Conservation (phyloP, 306 rosid species). For the Comarum palustre region DNA sequence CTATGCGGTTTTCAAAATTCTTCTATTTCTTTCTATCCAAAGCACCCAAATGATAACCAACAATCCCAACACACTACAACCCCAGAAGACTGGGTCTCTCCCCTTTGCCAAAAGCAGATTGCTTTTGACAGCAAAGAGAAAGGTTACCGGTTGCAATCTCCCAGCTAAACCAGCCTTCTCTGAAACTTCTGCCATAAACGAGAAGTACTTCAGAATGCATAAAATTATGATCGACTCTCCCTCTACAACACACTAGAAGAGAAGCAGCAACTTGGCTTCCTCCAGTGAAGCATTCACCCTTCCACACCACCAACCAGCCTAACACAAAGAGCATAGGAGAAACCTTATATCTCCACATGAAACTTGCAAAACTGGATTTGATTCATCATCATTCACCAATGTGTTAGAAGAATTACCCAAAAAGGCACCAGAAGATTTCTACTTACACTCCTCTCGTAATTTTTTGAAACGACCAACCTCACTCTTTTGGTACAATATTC, state of each 20-base stretch:
- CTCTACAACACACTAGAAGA: neutral
- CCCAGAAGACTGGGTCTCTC: neutral
- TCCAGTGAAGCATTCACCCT: neutral
- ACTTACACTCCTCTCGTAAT: neutral
- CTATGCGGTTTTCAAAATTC: neutral
- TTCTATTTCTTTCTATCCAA: neutral
- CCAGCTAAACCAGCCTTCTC: neutral
- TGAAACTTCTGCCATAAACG: no score
- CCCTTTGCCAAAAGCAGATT: neutral
- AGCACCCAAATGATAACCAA: neutral
- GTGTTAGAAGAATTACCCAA: neutral
- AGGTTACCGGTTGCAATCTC: neutral
- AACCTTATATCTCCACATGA: neutral
- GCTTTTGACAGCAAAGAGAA: neutral
- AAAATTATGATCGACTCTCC: neutral
- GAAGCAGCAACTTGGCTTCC: neutral
- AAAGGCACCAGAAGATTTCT: neutral
- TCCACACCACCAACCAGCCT: neutral
- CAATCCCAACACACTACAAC: no score
- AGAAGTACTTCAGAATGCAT: neutral
- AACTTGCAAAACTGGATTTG: neutral
- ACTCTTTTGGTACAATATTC: no score
- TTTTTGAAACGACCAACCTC: neutral
- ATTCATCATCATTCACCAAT: neutral
- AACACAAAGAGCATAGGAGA: neutral